A percentile compares a stretch with the other conserved stretches of the same genome.
These are phyloP conservation scores for Malbranchea cinnamomea DNA, from an alignment of 2,329 filamentous ascomycete genomes.

Conservation along the genomic window DNA sequence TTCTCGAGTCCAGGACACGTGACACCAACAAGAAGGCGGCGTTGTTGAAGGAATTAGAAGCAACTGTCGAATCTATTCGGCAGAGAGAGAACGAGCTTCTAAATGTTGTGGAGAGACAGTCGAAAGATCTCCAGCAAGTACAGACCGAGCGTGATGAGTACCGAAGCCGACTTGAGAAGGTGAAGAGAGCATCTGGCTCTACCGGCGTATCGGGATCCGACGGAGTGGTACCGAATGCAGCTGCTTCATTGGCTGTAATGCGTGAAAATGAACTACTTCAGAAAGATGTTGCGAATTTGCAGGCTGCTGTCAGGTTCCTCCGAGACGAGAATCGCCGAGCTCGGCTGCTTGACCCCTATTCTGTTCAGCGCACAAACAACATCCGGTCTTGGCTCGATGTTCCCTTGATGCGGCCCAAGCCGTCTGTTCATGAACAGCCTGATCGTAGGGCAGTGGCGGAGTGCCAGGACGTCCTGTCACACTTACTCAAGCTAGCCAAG, in stretches of 20 bases:
- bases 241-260: constrained; percentile 26
- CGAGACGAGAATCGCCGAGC: constrained; percentile 30
- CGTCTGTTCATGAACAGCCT: constrained; percentile 18
- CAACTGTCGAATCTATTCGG: constrained; percentile 26
- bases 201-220: constrained; percentile 22
- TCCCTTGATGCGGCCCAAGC: constrained; percentile 19
- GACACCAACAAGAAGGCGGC: constrained; percentile 65
- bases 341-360: constrained; percentile 27
- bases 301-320: constrained; percentile 32
- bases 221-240: constrained; percentile 21
- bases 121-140: constrained; percentile 21
- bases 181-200: constrained; percentile 27
- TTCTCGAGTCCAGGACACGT: constrained; percentile 73
- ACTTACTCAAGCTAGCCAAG: constrained; percentile 29
- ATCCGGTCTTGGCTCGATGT: constrained; percentile 30
- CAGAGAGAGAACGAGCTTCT: constrained; percentile 19
- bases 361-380: constrained; percentile 25
- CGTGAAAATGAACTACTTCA: constrained; percentile 30
- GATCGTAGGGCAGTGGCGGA: constrained; percentile 21
- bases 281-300: constrained; percentile 28
- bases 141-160: constrained; percentile 28
- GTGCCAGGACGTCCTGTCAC: constrained; percentile 27
- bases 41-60: constrained; percentile 29
- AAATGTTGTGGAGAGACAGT: constrained; percentile 20
- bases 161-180: constrained; percentile 26